These are phyloP conservation scores for Penicillium manginii DNA, from an alignment of 495 filamentous ascomycete genomes.

Conservation along the genomic window DNA sequence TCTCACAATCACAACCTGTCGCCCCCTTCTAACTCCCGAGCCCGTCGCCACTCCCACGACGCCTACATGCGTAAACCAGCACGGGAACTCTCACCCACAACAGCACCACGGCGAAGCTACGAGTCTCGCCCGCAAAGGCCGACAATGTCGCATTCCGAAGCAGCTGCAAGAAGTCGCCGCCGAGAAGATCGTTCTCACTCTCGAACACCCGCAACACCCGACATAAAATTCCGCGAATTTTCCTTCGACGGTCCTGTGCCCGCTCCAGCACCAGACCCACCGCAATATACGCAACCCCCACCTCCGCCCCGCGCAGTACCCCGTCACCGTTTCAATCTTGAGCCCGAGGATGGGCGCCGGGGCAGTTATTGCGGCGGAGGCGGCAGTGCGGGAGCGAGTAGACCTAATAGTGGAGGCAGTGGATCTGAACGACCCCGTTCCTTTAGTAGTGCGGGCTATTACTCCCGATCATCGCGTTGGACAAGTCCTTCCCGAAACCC, in stretches of 20 bases:
- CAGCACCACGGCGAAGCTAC: conserved; percentile 24
- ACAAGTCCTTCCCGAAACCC: conserved; percentile 21
- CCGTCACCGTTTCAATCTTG: conserved; percentile 22
- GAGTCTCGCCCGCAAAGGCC: conserved; percentile 19
- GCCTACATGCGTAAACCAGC: conserved; percentile 40
- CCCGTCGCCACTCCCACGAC: conserved; percentile 50
- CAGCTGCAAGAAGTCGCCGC: conserved; percentile 18
- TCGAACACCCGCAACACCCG: background rate
- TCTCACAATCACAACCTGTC: conserved; percentile 35
- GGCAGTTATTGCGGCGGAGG: conserved; percentile 28
- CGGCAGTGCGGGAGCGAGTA: conserved; percentile 24
- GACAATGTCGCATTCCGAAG: conserved; percentile 21
- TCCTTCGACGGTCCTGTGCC: conserved; percentile 31
- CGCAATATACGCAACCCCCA: conserved; percentile 24
- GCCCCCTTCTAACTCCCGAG: conserved; percentile 30
- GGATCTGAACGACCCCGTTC: conserved; percentile 32
- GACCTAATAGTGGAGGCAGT: conserved; percentile 30
- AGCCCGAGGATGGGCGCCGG: conserved; percentile 25
- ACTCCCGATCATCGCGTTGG: conserved; percentile 14
- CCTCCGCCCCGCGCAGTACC: conserved; percentile 25
- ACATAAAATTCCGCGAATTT: conserved; percentile 34
- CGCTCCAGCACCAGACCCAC: conserved; percentile 30
- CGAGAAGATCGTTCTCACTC: conserved; percentile 32
- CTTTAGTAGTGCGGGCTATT: conserved; percentile 26
- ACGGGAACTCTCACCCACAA: conserved; percentile 36